These are phyloP conservation scores for Fagus crenata DNA, from an alignment of 306 rosid genomes.

Conservation along the genomic window DNA sequence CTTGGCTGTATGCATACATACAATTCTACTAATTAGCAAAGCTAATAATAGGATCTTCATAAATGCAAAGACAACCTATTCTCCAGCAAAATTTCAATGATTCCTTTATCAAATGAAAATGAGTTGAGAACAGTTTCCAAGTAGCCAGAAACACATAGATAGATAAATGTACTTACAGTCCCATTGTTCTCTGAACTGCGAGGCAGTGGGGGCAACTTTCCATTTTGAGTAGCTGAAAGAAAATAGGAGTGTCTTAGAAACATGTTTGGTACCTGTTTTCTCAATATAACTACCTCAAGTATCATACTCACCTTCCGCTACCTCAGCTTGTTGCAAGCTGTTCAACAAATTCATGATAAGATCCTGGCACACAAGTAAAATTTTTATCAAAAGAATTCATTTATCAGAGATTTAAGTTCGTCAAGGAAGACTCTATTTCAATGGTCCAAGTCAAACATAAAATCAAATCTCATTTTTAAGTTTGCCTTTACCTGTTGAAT, in stretches of 20 bases:
- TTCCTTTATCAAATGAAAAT: neutral
- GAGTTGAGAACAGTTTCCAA: neutral
- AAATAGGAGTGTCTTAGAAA: slow-evolving; percentile 32
- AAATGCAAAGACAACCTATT: neutral
- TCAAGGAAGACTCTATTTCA: slow-evolving; percentile 20
- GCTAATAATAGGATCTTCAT: neutral
- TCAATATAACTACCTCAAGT: slow-evolving; percentile 8
- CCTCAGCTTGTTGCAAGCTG: slow-evolving; percentile 74
- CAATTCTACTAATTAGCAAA: neutral
- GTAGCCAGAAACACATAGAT: neutral
- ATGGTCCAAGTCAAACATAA: slow-evolving; percentile 19
- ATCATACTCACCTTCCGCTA: slow-evolving; percentile 68
- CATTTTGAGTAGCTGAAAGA: slow-evolving; percentile 75
- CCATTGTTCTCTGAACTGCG: slow-evolving; percentile 85
- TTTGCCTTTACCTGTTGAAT: slow-evolving; percentile 80
- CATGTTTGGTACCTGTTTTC: slow-evolving; percentile 14
- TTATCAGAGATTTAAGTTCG: slow-evolving; percentile 13
- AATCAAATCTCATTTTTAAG: slow-evolving; percentile 17
- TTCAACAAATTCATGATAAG: slow-evolving; percentile 70
- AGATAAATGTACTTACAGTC: slow-evolving; percentile 52
- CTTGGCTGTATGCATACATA: neutral
- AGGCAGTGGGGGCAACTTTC: slow-evolving; percentile 82
- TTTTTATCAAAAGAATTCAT: slow-evolving; percentile 26
- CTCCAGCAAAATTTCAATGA: neutral
- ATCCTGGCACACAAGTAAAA: slow-evolving; percentile 60